Base-by-base conservation (phyloP, 495 filamentous ascomycete genomes). In the Aspergillus cavernicola region DNA sequence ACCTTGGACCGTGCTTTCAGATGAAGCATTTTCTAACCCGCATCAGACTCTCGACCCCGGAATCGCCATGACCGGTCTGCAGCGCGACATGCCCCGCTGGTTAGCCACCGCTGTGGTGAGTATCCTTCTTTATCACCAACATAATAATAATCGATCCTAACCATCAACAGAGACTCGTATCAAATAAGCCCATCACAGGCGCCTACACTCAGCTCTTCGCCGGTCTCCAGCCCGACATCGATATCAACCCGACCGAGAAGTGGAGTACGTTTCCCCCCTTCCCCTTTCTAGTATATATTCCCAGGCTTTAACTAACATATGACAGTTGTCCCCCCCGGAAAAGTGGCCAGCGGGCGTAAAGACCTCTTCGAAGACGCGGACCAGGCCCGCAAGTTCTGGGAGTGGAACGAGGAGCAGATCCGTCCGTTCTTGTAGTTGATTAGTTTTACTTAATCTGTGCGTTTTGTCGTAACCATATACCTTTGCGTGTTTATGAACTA, bases 401-500 rank as follows among this genome's bases (percentile, higher is more conserved):
- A 49, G 20, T 49, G 46, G 46, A 49, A 49, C 15, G 46, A 49
- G 35, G 46, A 49, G 46, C 46, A 49, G 46, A 18, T 49, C 22
- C 16, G 9, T 4, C 6, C 31, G 33, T 49, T 16, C 26, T 11
- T 49, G 8, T 48, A 16, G 11, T 47, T 36, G 28, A 15, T 29
- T 29, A 19, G 11, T 44, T 13, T 33, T 24, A 3, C 9, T 32
- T 5, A 13, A 29, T 13, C n/a, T 28, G n/a, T 46, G 23, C n/a
- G n/a, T n/a, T n/a, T n/a, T n/a, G n/a, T n/a, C n/a, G n/a, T n/a
- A n/a, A n/a, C n/a, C n/a, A n/a, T n/a, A n/a, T n/a, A n/a, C n/a
- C n/a, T n/a, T n/a, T n/a, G n/a, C n/a, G n/a, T n/a, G n/a, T n/a
- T n/a, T n/a, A n/a, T n/a, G n/a, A n/a, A n/a, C n/a, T n/a, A n/a